Base-by-base conservation (phyloP, 1,284 basidiomycete genomes). In the Ganoderma lingzhi region DNA sequence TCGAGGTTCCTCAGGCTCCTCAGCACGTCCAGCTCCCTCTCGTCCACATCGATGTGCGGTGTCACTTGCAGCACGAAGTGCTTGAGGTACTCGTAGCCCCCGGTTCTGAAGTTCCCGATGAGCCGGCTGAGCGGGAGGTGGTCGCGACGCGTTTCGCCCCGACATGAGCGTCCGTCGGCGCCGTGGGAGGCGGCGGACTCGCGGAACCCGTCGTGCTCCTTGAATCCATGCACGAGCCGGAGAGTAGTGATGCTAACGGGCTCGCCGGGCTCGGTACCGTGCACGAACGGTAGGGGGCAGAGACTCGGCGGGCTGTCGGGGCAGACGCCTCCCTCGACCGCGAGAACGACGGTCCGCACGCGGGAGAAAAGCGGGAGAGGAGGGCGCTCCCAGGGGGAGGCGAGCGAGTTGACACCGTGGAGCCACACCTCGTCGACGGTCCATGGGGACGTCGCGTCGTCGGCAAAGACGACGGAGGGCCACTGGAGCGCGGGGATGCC, bases 401-500 rank as follows among this genome's bases (percentile, higher is more conserved):
- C 23, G 12, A 17, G 6, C 1, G 3, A 3, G 56, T 17, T 35
- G 35, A n/a, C 19, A 19, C 19, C 56, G n/a, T 58, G 39, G 19
- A 66, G 30, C 60, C 65, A 66, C 51, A 44, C 60, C 19, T 66
- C 65, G 23, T 61, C 56, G n/a, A 62, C 19, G 48, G 37, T 45
- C 45, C 60, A 35, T 23, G 35, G 30, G 3, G 56, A 14, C 6
- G 35, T 3, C 5, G 58, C 10, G 3, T 2, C 4, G 14, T 41
- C 32, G 4, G 39, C 9, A 32, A 64, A 44, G 19, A 53, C 6
- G 3, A 51, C 17, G 23, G 9, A 5, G 15, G 63, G 41, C 66
- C 66, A 68, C 10, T 17, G 12, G 10, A 9, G 1, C 12, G 65
- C 35, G 41, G 30, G 15, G 28, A 15, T 30, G 55, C 66, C 66